Base-by-base conservation (phyloP, 2,329 filamentous ascomycete genomes). In the Cladophialophora psammophila region DNA sequence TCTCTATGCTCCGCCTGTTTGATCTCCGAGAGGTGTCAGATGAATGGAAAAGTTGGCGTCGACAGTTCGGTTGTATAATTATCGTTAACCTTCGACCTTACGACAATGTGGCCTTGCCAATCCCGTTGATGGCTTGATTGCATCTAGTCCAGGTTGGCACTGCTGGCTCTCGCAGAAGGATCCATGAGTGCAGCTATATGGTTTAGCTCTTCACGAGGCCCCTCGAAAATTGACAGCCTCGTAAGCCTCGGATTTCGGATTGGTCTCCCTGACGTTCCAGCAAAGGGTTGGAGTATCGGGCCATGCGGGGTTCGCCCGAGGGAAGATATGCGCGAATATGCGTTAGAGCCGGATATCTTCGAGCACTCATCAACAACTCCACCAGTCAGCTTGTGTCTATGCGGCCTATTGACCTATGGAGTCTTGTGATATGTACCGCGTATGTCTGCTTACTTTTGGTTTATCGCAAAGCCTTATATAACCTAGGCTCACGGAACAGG, bases 261-360 rank as follows among this genome's bases (percentile, higher is more conserved):
- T 31, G 5, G 56, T 31, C 56, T 45, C 38, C 32, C 15, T 20
- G 45, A 20, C 31, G 26, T 26, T 32, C 55, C 42, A 32, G 36
- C 20, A 59, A 31, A 12, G 1, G 0, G 13, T 12, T 40, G 38
- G 38, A 50, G 40, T 13, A 52, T 45, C 32, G n/a, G 26, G 31
- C 57, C 20, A 50, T 60, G 57, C 57, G 57, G 57, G 57, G 57
- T 60, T 52, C 42, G 57, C 40, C 57, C 57, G 60, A 63, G 38
- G 60, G 38, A 32, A 42, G 9, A 9, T 13, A 18, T 36, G 12
- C n/a, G n/a, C n/a, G 20, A 9, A 35, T 34, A 31, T 7, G 18
- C 50, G 13, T 55, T 5, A 9, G 18, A 56, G 9, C 5, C 5
- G 20, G 18, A 38, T 15, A 6, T 32, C 52, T 12, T 58, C 6